phyloP scores from a whole-genome alignment of 2,329 filamentous ascomycete genomes.

The Trichoderma citrinoviride region DNA sequence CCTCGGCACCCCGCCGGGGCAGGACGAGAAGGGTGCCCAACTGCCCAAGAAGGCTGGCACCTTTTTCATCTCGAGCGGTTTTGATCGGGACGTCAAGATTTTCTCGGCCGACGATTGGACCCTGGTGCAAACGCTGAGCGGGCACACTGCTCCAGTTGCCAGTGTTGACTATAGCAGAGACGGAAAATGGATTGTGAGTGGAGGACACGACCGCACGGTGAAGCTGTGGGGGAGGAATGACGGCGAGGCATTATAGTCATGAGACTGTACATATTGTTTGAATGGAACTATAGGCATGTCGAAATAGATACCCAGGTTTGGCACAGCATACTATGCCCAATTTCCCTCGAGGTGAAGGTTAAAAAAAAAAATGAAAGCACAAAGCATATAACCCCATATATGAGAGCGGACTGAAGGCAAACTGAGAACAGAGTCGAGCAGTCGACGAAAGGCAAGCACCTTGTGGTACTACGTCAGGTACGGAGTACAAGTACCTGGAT shows the following conservation, averaged over 20 bases:
- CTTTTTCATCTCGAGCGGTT: conserved; percentile 86
- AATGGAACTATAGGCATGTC: not conserved
- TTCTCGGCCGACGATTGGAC: conserved; percentile 98
- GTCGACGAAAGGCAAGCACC: too few relatives aligned
- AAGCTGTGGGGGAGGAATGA: conserved; percentile 95
- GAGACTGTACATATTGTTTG: conserved; percentile 18
- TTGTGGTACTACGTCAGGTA: too few relatives aligned
- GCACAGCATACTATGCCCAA: not conserved
- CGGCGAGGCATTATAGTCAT: conserved; percentile 49
- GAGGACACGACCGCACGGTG: conserved; percentile 89
- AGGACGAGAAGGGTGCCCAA: conserved; percentile 63
- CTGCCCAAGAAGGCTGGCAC: conserved; percentile 83
- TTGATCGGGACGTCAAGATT: conserved; percentile 92
- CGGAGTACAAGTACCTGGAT: not conserved
- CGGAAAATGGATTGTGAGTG: conserved; percentile 89
- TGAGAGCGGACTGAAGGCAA: not conserved
- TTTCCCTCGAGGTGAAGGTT: not conserved
- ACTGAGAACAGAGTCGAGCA: not conserved
- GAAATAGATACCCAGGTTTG: conserved; percentile 10
- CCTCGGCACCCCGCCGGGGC: conserved; percentile 56
- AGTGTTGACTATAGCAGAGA: conserved; percentile 86
- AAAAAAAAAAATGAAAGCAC: not conserved
- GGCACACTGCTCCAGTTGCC: conserved; percentile 88
- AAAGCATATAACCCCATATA: not conserved
- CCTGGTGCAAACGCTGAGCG: conserved; percentile 79